phyloP scores from a whole-genome alignment of 169 alveolate species.

The Plasmodium sp. region DNA sequence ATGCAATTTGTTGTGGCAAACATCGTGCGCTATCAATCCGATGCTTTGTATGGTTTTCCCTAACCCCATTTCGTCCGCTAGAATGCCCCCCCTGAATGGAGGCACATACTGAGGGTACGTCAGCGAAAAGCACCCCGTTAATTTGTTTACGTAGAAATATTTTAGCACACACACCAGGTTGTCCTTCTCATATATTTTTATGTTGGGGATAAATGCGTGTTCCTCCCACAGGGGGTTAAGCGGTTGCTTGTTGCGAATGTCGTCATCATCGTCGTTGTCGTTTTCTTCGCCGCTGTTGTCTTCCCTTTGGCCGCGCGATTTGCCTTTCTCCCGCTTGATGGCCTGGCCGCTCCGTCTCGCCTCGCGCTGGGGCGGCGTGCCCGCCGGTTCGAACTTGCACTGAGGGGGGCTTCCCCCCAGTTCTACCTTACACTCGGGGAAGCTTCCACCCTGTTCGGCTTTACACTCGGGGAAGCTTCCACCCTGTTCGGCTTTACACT shows the following conservation, averaged over 20 bases:
- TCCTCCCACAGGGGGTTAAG: slow-evolving; percentile 68
- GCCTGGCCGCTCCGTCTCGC: background rate
- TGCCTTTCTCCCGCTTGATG: background rate
- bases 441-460: background rate
- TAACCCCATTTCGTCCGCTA: slow-evolving; percentile 99
- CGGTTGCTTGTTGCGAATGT: slow-evolving; percentile 35
- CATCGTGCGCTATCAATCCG: slow-evolving; percentile 89
- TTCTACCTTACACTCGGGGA: too few species aligned
- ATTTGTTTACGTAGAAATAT: slow-evolving; percentile 60
- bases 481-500: background rate
- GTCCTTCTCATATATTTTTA: slow-evolving; percentile 42
- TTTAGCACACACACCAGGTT: slow-evolving; percentile 34
- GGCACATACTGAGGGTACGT: slow-evolving; percentile 66
- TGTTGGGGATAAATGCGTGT: slow-evolving; percentile 64
- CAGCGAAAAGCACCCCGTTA: slow-evolving; percentile 55
- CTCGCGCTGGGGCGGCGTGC: background rate
- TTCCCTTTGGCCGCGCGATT: background rate
- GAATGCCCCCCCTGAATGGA: slow-evolving; percentile 59
- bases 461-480: background rate
- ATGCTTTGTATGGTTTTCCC: slow-evolving; percentile 98
- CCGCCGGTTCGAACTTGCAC: background rate
- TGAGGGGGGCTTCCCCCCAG: too few species aligned
- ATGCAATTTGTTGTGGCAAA: slow-evolving; percentile 32
- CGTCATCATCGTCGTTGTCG: background rate
- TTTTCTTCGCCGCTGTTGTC: background rate